Conservation (phyloP, 768 basidiomycete species). For the Paxillus ammoniavirescens region DNA sequence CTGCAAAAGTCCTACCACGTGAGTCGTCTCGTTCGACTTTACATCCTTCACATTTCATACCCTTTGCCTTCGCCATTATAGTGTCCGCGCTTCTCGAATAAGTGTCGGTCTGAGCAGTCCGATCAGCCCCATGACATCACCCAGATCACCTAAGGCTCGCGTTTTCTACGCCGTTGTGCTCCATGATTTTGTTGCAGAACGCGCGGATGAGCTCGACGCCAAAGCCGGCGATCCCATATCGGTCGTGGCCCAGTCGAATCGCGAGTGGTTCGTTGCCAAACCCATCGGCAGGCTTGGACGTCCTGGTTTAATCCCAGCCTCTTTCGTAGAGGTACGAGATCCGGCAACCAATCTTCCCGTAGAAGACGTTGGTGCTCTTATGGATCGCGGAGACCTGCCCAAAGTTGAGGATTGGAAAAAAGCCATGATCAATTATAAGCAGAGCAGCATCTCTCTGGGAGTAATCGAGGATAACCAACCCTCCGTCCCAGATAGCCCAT, state of each 20-base stretch:
- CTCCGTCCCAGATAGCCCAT: conserved; percentile 46
- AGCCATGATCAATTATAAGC: conserved; percentile 93
- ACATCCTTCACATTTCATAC: conserved; percentile 1
- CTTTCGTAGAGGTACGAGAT: conserved; percentile 96
- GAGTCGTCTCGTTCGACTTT: conserved; percentile 29
- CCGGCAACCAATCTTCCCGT: conserved; percentile 82
- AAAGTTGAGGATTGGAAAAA: conserved; percentile 99
- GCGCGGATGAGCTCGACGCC: conserved; percentile 94
- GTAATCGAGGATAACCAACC: conserved; percentile 67
- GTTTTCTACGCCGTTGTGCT: conserved; percentile 94
- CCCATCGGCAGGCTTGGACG: conserved; percentile 93
- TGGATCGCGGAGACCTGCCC: conserved; percentile 86
- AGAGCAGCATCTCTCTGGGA: conserved; percentile 92
- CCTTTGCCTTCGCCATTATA: conserved; percentile 15
- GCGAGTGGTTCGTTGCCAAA: conserved; percentile 99
- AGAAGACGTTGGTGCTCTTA: conserved; percentile 69
- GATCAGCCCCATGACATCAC: conserved; percentile 31
- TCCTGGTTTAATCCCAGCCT: conserved; percentile 94
- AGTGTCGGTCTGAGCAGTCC: conserved; percentile 15
- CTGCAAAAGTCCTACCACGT: conserved; percentile 67
- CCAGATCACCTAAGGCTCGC: conserved; percentile 42
- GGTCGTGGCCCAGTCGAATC: conserved; percentile 98
- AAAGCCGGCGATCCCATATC: conserved; percentile 92
- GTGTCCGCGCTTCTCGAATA: conserved; percentile 42
- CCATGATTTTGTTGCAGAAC: conserved; percentile 94